These are phyloP conservation scores for Pseudozyma thailandica DNA, from an alignment of 1,284 basidiomycete genomes.

Conservation along the genomic window DNA sequence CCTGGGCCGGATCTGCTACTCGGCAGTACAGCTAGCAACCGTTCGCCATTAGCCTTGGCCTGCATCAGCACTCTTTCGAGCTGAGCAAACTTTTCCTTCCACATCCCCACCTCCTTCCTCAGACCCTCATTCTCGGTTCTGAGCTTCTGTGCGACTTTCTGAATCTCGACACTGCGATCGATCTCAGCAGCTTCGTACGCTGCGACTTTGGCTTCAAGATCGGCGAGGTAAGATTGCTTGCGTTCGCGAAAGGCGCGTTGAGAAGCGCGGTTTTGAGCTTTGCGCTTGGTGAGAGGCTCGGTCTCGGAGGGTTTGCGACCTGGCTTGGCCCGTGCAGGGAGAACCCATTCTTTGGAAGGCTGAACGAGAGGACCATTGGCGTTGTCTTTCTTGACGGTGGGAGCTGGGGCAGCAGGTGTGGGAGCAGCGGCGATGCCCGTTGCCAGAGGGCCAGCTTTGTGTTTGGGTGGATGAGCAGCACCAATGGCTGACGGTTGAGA, in stretches of 20 bases:
- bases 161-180: slow-evolving; percentile 61
- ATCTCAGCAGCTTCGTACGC: slow-evolving; percentile 61
- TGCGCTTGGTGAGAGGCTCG: slow-evolving; percentile 65
- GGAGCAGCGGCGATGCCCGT: slow-evolving; percentile 5
- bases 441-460: slow-evolving; percentile 5
- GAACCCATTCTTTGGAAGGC: slow-evolving; percentile 64
- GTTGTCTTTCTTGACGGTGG: slow-evolving; percentile 24
- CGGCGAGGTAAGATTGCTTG: slow-evolving; percentile 57
- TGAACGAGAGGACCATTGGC: slow-evolving; percentile 42
- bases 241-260: slow-evolving; percentile 63
- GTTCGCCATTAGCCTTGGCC: slow-evolving; percentile 20
- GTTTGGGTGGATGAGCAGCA: slow-evolving; percentile 9
- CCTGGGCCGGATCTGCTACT: slow-evolving; percentile 36
- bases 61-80: slow-evolving; percentile 33
- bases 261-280: slow-evolving; percentile 63
- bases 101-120: slow-evolving; percentile 36
- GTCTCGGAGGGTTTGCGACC: slow-evolving; percentile 65
- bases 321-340: slow-evolving; percentile 65
- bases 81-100: slow-evolving; percentile 41
- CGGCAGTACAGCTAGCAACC: slow-evolving; percentile 14
- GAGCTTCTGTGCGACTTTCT: slow-evolving; percentile 58
- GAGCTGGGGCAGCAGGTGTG: slow-evolving; percentile 1
- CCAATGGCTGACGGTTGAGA: background rate
- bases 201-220: slow-evolving; percentile 60
- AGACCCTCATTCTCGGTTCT: slow-evolving; percentile 54